Conservation (phyloP, 2,329 filamentous ascomycete species). For the Aspergillus felis region DNA sequence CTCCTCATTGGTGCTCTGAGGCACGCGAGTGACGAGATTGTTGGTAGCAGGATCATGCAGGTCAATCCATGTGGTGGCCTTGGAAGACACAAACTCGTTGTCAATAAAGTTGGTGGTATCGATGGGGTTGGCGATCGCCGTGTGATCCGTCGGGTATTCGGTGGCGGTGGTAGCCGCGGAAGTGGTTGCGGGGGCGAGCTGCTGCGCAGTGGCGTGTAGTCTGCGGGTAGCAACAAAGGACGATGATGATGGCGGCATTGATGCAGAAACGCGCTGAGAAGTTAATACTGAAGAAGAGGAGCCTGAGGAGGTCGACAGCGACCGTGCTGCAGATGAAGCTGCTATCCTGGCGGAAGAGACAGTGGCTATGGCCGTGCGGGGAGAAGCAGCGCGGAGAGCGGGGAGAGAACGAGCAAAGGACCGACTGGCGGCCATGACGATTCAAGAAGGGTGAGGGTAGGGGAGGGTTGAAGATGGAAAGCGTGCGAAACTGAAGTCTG, state of each 20-base stretch:
- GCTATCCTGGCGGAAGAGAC: conserved; percentile 19
- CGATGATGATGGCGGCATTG: conserved; percentile 13
- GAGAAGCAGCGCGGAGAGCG: conserved; percentile 34
- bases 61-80: conserved; percentile 60
- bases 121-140: conserved; percentile 51
- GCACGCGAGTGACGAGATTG: conserved; percentile 62
- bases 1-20: conserved; percentile 62
- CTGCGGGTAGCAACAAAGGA: conserved; percentile 25
- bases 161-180: conserved; percentile 48
- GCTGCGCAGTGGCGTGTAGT: conserved; percentile 54
- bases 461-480: background rate
- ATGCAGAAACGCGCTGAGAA: conserved; percentile 12
- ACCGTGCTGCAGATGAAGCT: conserved; percentile 20
- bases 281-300: conserved; percentile 18
- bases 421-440: conserved; percentile 37
- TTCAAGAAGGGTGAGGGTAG: background rate
- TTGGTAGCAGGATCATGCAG: conserved; percentile 63
- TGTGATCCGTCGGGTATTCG: conserved; percentile 55
- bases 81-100: conserved; percentile 58
- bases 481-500: background rate
- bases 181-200: conserved; percentile 48
- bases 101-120: conserved; percentile 63
- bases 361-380: conserved; percentile 31
- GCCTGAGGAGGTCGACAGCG: conserved; percentile 19
- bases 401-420: conserved; percentile 35